phyloP scores from a whole-genome alignment of 768 basidiomycete species.

The Pulveroboletus sp. region DNA sequence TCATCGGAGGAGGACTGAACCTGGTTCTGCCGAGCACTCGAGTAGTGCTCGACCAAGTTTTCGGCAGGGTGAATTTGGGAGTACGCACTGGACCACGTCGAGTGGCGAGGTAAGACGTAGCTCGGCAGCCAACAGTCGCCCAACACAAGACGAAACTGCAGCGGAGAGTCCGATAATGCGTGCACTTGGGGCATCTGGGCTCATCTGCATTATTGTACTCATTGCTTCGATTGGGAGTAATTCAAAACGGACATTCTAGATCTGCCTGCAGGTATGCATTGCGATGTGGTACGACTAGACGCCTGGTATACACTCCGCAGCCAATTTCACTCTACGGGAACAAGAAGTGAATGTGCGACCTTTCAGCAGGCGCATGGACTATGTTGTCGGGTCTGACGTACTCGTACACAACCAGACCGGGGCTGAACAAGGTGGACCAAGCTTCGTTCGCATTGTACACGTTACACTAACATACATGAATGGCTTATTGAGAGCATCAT shows the following conservation, averaged over 20 bases:
- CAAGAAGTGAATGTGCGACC: neutral
- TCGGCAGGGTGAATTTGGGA: slow-evolving; percentile 2
- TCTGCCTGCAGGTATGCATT: neutral
- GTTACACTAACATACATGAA: no score
- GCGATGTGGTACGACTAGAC: neutral
- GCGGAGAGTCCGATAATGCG: slow-evolving; percentile 24
- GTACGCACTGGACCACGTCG: slow-evolving; percentile 5
- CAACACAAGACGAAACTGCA: slow-evolving; percentile 21
- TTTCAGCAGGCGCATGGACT: neutral
- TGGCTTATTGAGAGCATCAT: no score
- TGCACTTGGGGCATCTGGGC: slow-evolving; percentile 26
- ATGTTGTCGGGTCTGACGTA: neutral
- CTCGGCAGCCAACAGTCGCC: slow-evolving; percentile 1
- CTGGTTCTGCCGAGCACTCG: neutral
- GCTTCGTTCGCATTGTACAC: neutral
- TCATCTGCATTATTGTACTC: slow-evolving; percentile 25
- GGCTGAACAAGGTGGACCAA: neutral
- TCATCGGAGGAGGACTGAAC: slow-evolving; percentile 4
- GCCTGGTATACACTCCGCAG: neutral
- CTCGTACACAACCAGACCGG: neutral
- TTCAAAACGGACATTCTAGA: slow-evolving; percentile 16
- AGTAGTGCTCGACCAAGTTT: neutral
- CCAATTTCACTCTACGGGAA: neutral
- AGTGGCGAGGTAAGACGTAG: neutral
- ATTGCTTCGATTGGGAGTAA: slow-evolving; percentile 14